These are phyloP conservation scores for Pichia sp. DNA, from an alignment of 1,139 yeast genomes.

Conservation along the genomic window DNA sequence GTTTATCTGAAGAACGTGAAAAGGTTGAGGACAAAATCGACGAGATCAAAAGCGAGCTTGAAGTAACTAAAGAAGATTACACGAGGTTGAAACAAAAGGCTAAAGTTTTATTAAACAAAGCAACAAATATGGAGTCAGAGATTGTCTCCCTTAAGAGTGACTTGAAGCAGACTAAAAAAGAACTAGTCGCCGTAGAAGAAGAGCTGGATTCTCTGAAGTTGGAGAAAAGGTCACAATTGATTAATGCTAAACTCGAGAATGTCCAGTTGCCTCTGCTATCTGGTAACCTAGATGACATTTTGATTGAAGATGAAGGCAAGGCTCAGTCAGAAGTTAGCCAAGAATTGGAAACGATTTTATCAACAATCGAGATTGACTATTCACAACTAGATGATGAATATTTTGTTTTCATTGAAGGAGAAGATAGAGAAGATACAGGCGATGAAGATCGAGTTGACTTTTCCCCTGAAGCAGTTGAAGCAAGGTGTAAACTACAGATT, in stretches of 20 bases:
- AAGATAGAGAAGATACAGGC: constrained; percentile 16
- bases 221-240: constrained; percentile 57
- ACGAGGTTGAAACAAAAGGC: constrained; percentile 28
- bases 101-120: constrained; percentile 22
- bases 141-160: constrained; percentile 39
- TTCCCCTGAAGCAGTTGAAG: constrained; percentile 32
- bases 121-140: constrained; percentile 30
- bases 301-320: constrained; percentile 42
- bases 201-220: constrained; percentile 50
- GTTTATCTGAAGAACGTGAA: constrained; percentile 34
- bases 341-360: constrained; percentile 12
- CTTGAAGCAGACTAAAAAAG: constrained; percentile 32
- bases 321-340: constrained; percentile 13
- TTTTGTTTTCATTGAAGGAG: constrained; percentile 11
- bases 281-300: constrained; percentile 54
- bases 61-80: constrained; percentile 40
- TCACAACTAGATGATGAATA: constrained; percentile 9
- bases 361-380: constrained; percentile 40
- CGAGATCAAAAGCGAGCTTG: constrained; percentile 46
- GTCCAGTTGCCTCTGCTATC: constrained; percentile 59
- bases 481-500: constrained; percentile 45
- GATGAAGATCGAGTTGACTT: constrained; percentile 7
- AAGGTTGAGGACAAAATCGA: constrained; percentile 40
- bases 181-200: constrained; percentile 44
- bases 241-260: constrained; percentile 73